Base-by-base conservation (phyloP, 2,329 filamentous ascomycete species). In the Lasiodiplodia sp. region DNA sequence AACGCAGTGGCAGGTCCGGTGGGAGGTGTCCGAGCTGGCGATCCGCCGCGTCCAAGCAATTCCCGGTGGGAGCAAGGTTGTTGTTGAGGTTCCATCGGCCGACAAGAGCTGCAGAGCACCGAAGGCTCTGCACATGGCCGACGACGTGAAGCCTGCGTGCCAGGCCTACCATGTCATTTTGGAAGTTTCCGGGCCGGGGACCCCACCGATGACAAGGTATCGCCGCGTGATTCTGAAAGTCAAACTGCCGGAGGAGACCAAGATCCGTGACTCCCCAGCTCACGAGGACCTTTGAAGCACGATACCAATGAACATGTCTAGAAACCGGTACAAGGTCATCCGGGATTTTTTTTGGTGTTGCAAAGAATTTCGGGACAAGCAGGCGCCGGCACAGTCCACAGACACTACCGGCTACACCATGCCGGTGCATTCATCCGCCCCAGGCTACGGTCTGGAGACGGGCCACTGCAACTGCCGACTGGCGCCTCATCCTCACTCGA, bases 111-210 rank as follows among this genome's bases (percentile, higher is more conserved):
- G 79, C 49, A 81, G 78, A 11, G 77, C 80, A 11, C 67, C 79
- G 10, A 73, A 73, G 56, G 78, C 80, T 47, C 25, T 69, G 40
- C 68, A 71, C 60, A 68, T 64, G 21, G 76, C 74, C 57, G 72
- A 77, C 23, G 74, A 78, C 55, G 76, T 80, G 14, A 70, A 81
- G 37, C 75, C 72, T 4, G 76, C 77, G 65, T 84, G 84, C 3
- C 80, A 85, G 73, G 70, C 80, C 53, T 75, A 86, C 70, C 85
- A 86, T 74, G 70, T 86, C 49, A 82, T 87, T 31, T 76, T 87
- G 1, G 82, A 86, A 70, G 83, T 86, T 4, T 82, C 75, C 8
- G 82, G 85, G 67, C 73, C 77, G 23, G 84, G 84, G 1, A 75
- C 74, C 3, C 82, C 82, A 23, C 74, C 76, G 8, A 73, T 87